Conservation (phyloP, 805 yeast species). For the Dipodascopsis uninucleata region DNA sequence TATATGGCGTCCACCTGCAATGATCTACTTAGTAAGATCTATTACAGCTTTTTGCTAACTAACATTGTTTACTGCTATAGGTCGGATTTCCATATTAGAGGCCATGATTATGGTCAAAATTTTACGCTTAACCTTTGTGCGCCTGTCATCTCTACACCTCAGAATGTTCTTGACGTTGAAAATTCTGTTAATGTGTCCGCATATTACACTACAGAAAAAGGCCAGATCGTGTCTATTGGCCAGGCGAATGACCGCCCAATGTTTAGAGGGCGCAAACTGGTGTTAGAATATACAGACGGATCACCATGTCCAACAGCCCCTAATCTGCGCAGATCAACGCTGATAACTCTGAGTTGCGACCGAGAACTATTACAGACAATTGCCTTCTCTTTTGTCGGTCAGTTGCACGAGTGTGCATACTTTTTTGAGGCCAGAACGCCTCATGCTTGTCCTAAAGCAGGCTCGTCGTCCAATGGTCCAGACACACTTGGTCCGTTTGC, state of each 20-base stretch:
- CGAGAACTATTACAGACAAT: conserved; percentile 56
- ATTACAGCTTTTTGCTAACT: too few relatives aligned
- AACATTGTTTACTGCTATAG: conserved; percentile 31
- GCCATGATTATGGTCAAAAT: conserved; percentile 65
- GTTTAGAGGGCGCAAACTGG: conserved; percentile 67
- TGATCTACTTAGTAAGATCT: too few relatives aligned
- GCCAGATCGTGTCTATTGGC: conserved; percentile 51
- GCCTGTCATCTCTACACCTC: conserved; percentile 45
- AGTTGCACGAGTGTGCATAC: conserved; percentile 71
- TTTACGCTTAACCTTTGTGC: conserved; percentile 70
- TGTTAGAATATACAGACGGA: conserved; percentile 68
- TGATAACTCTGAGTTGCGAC: conserved; percentile 74
- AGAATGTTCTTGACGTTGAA: conserved; percentile 37
- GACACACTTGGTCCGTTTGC: conserved; percentile 54
- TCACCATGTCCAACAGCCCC: conserved; percentile 47
- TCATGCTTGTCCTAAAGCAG: conserved; percentile 73
- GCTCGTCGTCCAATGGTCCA: conserved; percentile 49
- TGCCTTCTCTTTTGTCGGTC: conserved; percentile 64
- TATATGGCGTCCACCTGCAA: too few relatives aligned
- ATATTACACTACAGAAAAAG: conserved; percentile 47
- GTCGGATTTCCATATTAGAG: conserved; percentile 62
- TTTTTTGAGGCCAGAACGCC: conserved; percentile 80
- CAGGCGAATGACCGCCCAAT: conserved; percentile 52
- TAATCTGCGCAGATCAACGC: conserved; percentile 53
- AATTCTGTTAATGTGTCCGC: conserved; percentile 49